A percentile compares a stretch with the other conserved stretches of the same genome.
Conservation (phyloP, 1,284 basidiomycete species). For the Pseudozyma thailandica region DNA sequence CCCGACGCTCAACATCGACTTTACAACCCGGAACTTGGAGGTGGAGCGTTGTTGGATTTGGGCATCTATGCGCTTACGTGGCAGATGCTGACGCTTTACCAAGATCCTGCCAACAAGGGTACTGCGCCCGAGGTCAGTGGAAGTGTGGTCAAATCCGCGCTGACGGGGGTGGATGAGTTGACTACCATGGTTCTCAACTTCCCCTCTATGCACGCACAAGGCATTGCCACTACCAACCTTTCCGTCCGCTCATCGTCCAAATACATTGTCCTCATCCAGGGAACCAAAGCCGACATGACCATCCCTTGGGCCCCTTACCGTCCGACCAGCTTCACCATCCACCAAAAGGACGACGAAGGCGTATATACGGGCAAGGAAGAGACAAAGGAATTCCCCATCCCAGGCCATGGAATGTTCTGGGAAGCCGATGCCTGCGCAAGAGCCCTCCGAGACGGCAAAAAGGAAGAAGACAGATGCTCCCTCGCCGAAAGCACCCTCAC, state of each 20-base stretch:
- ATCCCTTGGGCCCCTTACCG: conserved; percentile 76
- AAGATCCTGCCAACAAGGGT: conserved; percentile 71
- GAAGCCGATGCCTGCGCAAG: conserved; percentile 83
- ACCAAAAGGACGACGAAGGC: conserved; percentile 48
- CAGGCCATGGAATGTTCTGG: conserved; percentile 70
- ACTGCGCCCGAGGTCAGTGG: conserved; percentile 71
- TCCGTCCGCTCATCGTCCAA: conserved; percentile 10
- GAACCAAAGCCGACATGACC: conserved; percentile 70
- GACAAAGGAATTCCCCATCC: conserved; percentile 73
- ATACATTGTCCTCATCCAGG: conserved; percentile 48
- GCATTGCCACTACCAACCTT: conserved; percentile 47
- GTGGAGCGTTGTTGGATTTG: conserved; percentile 82
- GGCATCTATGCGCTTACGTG: conserved; percentile 68
- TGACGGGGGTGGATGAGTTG: conserved; percentile 82
- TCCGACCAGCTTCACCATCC: conserved; percentile 44
- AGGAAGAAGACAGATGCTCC: conserved; percentile 79
- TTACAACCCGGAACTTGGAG: conserved; percentile 81
- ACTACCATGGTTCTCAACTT: conserved; percentile 83
- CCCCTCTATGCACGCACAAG: conserved; percentile 67
- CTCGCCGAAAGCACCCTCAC: conserved; percentile 68
- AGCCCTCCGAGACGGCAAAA: conserved; percentile 79
- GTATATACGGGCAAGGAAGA: conserved; percentile 26
- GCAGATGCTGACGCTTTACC: conserved; percentile 53
- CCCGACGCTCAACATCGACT: conserved; percentile 77
- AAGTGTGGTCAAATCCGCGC: conserved; percentile 77